phyloP scores from a whole-genome alignment of 2,329 filamentous ascomycete species.

The Fonsecaea erecta region DNA sequence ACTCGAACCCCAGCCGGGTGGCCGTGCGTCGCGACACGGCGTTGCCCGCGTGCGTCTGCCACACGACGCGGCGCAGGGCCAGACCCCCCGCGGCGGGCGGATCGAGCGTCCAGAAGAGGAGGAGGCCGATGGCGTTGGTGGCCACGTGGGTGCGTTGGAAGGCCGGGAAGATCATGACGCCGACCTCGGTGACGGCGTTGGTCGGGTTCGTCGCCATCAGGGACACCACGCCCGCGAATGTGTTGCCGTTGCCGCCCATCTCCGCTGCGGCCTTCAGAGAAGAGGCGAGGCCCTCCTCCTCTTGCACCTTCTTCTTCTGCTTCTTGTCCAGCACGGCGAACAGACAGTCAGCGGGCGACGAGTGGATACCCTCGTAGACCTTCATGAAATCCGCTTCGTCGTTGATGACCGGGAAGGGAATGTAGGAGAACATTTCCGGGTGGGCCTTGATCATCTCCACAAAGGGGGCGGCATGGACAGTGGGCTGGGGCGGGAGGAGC shows the following conservation, averaged over 20 bases:
- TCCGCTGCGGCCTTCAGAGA: not conserved
- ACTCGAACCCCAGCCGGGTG: constrained; percentile 10
- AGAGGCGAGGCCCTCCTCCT: too few relatives aligned
- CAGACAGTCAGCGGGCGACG: constrained; percentile 9
- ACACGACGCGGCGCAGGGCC: constrained; percentile 3
- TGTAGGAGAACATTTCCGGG: constrained; percentile 3
- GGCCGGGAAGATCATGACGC: constrained; percentile 9
- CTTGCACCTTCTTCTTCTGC: too few relatives aligned
- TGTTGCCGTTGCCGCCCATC: not conserved
- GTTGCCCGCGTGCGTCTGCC: constrained; percentile 2
- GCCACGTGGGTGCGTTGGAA: constrained; percentile 14
- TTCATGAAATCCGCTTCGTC: constrained; percentile 9
- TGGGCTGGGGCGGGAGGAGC: not conserved
- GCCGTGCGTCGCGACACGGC: not conserved
- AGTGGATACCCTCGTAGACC: not conserved
- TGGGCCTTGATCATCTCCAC: constrained; percentile 1
- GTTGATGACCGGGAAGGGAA: constrained; percentile 6
- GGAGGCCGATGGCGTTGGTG: not conserved
- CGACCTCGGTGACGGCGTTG: constrained; percentile 10
- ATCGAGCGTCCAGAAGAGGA: constrained; percentile 8
- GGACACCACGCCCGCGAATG: constrained; percentile 8
- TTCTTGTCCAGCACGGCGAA: constrained; percentile 10
- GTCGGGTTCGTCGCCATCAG: not conserved
- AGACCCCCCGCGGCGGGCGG: constrained; percentile 9
- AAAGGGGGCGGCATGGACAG: not conserved